Percentiles rank a stretch among this genome's conserved stretches.
Conservation (phyloP, 2,329 filamentous ascomycete species). For the Waltergamsia citrina region DNA sequence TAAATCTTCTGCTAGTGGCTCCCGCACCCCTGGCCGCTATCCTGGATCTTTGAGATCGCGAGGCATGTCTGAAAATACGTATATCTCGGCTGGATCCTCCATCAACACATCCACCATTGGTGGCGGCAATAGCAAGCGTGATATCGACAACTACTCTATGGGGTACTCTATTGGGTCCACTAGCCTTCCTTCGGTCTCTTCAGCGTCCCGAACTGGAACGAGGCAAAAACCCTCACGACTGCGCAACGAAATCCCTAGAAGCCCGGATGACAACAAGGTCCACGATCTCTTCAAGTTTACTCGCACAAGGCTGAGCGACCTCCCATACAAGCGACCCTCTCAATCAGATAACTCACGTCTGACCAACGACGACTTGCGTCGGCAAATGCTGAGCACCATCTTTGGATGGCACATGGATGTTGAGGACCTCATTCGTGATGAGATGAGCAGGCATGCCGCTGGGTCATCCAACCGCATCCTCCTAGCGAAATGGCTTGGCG, state of each 20-base stretch:
- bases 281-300: constrained; percentile 83
- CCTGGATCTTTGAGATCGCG: constrained; percentile 42
- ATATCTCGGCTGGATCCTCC: constrained; percentile 56
- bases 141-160: constrained; percentile 46
- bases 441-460: constrained; percentile 63
- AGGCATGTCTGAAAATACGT: constrained; percentile 52
- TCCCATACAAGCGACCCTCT: constrained; percentile 67
- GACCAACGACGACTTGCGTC: constrained; percentile 71
- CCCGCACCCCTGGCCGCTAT: constrained; percentile 39
- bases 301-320: constrained; percentile 68
- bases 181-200: constrained; percentile 33
- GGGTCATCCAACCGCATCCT: constrained; percentile 74
- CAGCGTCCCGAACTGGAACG: constrained; percentile 19
- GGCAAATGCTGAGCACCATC: constrained; percentile 86
- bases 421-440: constrained; percentile 72
- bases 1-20: constrained; percentile 44
- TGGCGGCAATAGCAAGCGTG: constrained; percentile 8
- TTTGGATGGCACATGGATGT: constrained; percentile 92
- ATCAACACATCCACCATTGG: constrained; percentile 22
- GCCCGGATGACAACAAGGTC: constrained; percentile 56
- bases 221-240: constrained; percentile 55
- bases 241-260: constrained; percentile 70
- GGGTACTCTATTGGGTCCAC: constrained; percentile 26
- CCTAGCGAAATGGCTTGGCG: constrained; percentile 85
- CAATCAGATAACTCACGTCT: constrained; percentile 46